These are phyloP conservation scores for Begonia fuchsioides DNA, from an alignment of 306 rosid genomes.

Conservation along the genomic window DNA sequence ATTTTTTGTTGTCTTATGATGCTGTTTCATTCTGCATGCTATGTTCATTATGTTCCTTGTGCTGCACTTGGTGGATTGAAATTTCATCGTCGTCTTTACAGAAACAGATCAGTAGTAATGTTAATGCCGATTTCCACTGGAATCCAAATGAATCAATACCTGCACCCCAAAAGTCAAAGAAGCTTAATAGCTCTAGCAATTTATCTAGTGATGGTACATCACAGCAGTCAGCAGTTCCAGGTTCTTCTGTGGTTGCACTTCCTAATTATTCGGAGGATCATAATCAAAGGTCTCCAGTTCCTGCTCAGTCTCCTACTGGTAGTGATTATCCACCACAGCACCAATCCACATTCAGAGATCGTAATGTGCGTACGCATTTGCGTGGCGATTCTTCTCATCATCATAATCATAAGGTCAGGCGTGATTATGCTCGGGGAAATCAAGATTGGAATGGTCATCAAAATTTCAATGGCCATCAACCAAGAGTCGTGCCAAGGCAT, in stretches of 20 bases:
- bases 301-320: conserved; percentile 28
- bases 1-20: background rate
- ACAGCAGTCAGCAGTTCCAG: conserved; percentile 29
- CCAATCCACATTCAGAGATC: conserved; percentile 31
- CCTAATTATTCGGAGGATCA: conserved; percentile 41
- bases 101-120: conserved; percentile 24
- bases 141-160: conserved; percentile 25
- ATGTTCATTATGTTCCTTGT: conserved; percentile 17
- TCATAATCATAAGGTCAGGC: too few relatives aligned
- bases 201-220: conserved; percentile 35
- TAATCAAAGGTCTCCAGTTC: conserved; percentile 33
- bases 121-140: conserved; percentile 9
- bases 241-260: conserved; percentile 24
- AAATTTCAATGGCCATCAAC: conserved; percentile 36
- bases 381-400: conserved; percentile 64
- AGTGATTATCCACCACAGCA: conserved; percentile 47
- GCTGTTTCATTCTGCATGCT: conserved; percentile 8
- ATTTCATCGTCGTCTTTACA: conserved; percentile 24
- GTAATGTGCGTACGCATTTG: conserved; percentile 42
- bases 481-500: conserved; percentile 29
- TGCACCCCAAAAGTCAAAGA: conserved; percentile 29
- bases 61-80: conserved; percentile 38
- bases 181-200: conserved; percentile 26
- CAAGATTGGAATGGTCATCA: conserved; percentile 60
- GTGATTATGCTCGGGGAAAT: conserved; percentile 62